Evolutionary conservation across 2,329 filamentous ascomycete genomes (phyloP).

Genomic region (Alternaria ethzedia): DNA sequence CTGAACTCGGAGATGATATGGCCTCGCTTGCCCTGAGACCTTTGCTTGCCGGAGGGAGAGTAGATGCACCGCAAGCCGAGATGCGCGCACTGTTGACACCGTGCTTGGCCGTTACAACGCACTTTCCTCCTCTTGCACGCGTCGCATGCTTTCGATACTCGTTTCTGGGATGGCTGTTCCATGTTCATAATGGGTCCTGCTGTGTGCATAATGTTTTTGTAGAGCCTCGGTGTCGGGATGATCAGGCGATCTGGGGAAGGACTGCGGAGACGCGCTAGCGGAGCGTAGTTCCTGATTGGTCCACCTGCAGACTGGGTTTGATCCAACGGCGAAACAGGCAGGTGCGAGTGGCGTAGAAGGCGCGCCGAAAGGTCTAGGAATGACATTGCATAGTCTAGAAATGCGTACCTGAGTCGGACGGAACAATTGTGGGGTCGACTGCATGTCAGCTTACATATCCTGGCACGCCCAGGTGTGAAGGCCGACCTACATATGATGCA

Average conservation of each 20-base stretch:
- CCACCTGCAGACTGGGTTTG: slow-evolving; percentile 5
- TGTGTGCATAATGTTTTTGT: slow-evolving; percentile 20
- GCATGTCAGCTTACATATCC: not conserved
- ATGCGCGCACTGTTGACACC: slow-evolving; percentile 50
- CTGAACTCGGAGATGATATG: slow-evolving; percentile 52
- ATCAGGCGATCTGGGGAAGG: slow-evolving; percentile 19
- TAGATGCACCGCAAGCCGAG: slow-evolving; percentile 56
- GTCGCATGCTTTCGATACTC: slow-evolving; percentile 54
- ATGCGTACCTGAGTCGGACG: slow-evolving; percentile 9
- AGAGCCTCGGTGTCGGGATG: slow-evolving; percentile 11
- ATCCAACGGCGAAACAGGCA: slow-evolving; percentile 5
- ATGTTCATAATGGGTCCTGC: slow-evolving; percentile 30
- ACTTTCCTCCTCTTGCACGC: slow-evolving; percentile 56
- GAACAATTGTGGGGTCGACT: not conserved
- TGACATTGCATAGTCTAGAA: not conserved
- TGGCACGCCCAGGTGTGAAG: not conserved
- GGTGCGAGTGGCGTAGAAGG: slow-evolving; percentile 8
- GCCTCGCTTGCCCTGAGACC: slow-evolving; percentile 49
- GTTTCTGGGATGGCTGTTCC: slow-evolving; percentile 35
- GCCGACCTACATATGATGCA: not conserved
- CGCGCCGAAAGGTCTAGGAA: slow-evolving; percentile 1
- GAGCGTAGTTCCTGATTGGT: slow-evolving; percentile 9
- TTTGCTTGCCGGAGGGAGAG: slow-evolving; percentile 47
- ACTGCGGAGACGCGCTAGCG: slow-evolving; percentile 20
- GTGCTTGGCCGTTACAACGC: slow-evolving; percentile 54